Percentiles rank a stretch among this genome's conserved stretches.
Conservation (phyloP, 139 green algal genomes). For the Tetradesmus lagerheimii region DNA sequence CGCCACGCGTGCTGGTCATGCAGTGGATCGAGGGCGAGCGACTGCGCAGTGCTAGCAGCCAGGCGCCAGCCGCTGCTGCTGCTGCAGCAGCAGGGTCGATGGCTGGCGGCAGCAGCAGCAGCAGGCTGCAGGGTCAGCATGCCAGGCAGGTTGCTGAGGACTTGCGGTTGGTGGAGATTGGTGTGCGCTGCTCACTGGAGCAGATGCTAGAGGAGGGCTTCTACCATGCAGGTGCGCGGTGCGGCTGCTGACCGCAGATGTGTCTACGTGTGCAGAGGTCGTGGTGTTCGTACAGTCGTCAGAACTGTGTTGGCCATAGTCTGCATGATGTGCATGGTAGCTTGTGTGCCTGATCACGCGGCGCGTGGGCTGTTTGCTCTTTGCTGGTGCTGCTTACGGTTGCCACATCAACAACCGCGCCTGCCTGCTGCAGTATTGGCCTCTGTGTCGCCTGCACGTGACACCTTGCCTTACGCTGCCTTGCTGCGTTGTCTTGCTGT, state of each 20-base stretch:
- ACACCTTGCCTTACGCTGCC: neutral
- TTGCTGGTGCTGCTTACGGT: no score
- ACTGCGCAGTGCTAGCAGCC: conserved; percentile 67
- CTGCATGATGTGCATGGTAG: no score
- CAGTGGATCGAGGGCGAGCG: conserved; percentile 92
- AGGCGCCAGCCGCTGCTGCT: conserved; percentile 28
- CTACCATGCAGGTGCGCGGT: conserved; percentile 50
- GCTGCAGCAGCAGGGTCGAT: neutral
- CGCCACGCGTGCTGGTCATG: conserved; percentile 86
- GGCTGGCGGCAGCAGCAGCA: neutral
- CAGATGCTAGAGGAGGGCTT: conserved; percentile 84
- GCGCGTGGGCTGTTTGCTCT: no score
- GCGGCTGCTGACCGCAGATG: neutral
- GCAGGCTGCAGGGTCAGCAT: conserved; percentile 5
- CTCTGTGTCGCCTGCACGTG: no score
- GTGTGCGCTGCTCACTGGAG: conserved; percentile 78
- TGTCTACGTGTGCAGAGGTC: no score
- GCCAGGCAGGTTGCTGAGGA: conserved; percentile 66
- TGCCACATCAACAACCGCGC: no score
- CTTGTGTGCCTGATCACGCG: no score
- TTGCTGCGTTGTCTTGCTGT: conserved; percentile 37
- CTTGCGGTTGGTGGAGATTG: conserved; percentile 88
- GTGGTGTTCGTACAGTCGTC: no score
- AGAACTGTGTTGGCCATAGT: no score
- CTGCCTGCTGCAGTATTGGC: no score